Evolutionary conservation across 2,329 filamentous ascomycete species (phyloP), one percentile per base, ranked within the genome.

Genomic region (Talaromyces verruculosus): DNA sequence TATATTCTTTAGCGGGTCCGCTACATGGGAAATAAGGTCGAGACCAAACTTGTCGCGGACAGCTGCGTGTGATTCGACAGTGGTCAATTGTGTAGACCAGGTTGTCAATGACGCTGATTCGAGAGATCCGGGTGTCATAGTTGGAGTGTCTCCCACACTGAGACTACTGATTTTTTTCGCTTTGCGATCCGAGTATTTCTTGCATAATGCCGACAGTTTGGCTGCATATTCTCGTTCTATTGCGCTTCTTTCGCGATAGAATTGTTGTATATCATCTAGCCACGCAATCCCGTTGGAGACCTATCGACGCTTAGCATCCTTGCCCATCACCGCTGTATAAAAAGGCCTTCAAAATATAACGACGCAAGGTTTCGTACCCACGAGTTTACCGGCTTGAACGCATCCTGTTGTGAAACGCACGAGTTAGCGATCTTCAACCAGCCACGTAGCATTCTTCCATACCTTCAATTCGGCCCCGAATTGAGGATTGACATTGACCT

Each of bases 171-270:
- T 90, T 82, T 95, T 97, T 80, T 89, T 93, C 57, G 91, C 88
- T 84, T 98, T 99, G 84, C 96, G 96, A 74, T 99, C 96, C 75
- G 92, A 95, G 82, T 97, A 98, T 78, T 95, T 97, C 83, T 95
- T 96, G 64, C 94, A 95, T 61, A 99, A 83, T 2, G 88, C 88
- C 71, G 87, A 91, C 69, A 99, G 88, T 80, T 94, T 98, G 69
- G 90, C 86, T 73, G 92, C 91, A 78, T 99, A 98, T 78, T 99
- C 96, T 81, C 97, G 97, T 81, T 99, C 95, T 77, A 99, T 97
- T 41, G 84, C 88, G 75, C 92, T 92, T 66, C 96, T 88, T 80
- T 99, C 95, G 69, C 95, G 91, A 83, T 98, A 99, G 83, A 98
- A 99, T 75, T 92, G 89, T 78, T 99, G 92, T 69, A 99, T 91